Base-by-base conservation (phyloP, 306 rosid species). In the Abrus precatorius region DNA sequence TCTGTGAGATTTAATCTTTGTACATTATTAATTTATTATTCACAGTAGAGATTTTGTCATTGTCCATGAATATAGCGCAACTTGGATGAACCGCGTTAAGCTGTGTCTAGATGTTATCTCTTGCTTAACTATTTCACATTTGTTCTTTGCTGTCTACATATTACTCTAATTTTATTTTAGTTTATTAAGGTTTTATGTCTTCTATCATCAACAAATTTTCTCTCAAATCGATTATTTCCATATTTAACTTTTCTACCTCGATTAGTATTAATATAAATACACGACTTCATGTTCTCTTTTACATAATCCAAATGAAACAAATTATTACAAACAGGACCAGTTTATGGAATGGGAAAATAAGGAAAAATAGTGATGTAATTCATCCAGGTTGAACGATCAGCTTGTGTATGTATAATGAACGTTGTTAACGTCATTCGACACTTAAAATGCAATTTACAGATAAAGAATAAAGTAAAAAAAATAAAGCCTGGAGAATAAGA, bases 381-480 rank as follows among this genome's bases (percentile, higher is more conserved):
- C 45, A 41, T 50, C 45, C 67, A 63, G 8, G 36, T 60, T 56
- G 40, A 55, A 72, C 47, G 63, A 62, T 9, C 41, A 72, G 69
- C n/a, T 8, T 57, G 61, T 63, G 34, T 13, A 33, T 52, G 55
- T 7, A 12, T 14, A 69, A 77, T 68, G 56, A 73, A 84, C 43
- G 67, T 74, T 77, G 75, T 20, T 78, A 69, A 48, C 9, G 59
- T 49, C 57, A 38, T 36, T 75, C 53, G 83, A 81, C 54, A 81
- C 54, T 77, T 65, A 29, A 38, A 82, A 68, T 52, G 83, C 20
- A 73, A 82, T 81, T 76, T 81, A 77, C 81, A 81, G 68, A 76
- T 84, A 87, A 87, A 84, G 82, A 81, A 82, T 74, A 68, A 82
- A 85, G 70, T 61, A 47, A 80, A 86, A 11, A 29, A 77, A 82